A percentile compares a stretch with the other conserved stretches of the same genome.
Evolutionary conservation across 768 basidiomycete species (phyloP).

Genomic region (Phlegmacium glaucopus): DNA sequence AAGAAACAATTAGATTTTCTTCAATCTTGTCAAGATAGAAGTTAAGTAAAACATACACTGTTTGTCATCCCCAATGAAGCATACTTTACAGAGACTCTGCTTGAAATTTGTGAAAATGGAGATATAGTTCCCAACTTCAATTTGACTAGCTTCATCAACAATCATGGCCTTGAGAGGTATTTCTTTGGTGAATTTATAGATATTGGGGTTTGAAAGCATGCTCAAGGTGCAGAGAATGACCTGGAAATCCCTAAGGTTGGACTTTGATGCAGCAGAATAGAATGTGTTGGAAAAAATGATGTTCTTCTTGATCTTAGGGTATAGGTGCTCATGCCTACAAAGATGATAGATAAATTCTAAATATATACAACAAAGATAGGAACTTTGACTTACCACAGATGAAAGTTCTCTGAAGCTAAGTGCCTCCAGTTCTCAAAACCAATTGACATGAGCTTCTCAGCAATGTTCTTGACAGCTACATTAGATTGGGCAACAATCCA

Average conservation of each 20-base stretch:
- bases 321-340: slow-evolving; percentile 79
- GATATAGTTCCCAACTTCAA: slow-evolving; percentile 54
- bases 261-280: slow-evolving; percentile 7
- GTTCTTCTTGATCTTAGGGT: slow-evolving; percentile 42
- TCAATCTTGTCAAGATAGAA: slow-evolving; percentile 12
- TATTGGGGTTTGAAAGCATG: slow-evolving; percentile 56
- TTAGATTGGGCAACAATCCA: slow-evolving; percentile 90
- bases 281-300: slow-evolving; percentile 51
- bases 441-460: slow-evolving; percentile 64
- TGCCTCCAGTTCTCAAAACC: slow-evolving; percentile 58
- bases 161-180: slow-evolving; percentile 49
- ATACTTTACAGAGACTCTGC: slow-evolving; percentile 43
- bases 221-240: slow-evolving; percentile 75
- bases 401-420: slow-evolving; percentile 68
- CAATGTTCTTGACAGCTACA: slow-evolving; percentile 88
- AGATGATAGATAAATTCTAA: slow-evolving; percentile 1
- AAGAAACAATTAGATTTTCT: no score
- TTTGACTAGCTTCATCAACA: slow-evolving; percentile 68
- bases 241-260: slow-evolving; percentile 34
- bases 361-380: slow-evolving; percentile 3
- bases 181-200: slow-evolving; percentile 30
- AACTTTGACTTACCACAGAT: slow-evolving; percentile 50
- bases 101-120: slow-evolving; percentile 36
- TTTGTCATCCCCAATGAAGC: slow-evolving; percentile 66
- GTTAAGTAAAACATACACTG: slow-evolving; percentile 44